Evolutionary conservation across 2,329 filamentous ascomycete genomes (phyloP).

Genomic region (Graphilbum sp.): DNA sequence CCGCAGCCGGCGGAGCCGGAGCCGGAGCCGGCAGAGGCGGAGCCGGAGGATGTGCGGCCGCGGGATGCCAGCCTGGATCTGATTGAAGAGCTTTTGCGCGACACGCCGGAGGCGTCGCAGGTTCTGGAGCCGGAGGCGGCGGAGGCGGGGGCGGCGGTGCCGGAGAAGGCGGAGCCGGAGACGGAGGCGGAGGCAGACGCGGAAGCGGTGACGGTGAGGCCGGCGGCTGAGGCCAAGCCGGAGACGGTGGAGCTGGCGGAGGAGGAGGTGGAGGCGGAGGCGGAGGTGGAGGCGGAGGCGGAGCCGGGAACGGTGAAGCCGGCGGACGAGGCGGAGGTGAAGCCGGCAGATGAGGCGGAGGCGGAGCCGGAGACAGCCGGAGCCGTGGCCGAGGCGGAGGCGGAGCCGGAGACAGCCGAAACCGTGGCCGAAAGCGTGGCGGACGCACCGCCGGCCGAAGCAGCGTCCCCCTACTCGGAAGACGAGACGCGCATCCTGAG

Average conservation of each 20-base stretch:
- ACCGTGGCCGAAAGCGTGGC: no score
- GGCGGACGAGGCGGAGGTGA: neutral
- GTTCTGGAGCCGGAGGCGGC: slow-evolving; percentile 10
- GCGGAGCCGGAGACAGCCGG: no score
- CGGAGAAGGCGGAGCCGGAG: slow-evolving; percentile 9
- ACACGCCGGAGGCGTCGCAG: slow-evolving; percentile 36
- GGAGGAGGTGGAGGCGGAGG: neutral
- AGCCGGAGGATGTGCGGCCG: neutral
- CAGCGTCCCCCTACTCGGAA: slow-evolving; percentile 20
- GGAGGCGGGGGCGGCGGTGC: neutral
- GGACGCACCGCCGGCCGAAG: neutral
- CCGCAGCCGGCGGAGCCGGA: neutral
- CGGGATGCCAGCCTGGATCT: slow-evolving; percentile 24
- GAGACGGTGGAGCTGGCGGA: neutral
- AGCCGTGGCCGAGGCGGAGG: neutral
- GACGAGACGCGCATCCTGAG: slow-evolving; percentile 29
- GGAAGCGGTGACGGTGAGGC: neutral
- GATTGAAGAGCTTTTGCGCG: slow-evolving; percentile 41
- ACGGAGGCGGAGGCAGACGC: neutral
- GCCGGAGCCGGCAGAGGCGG: neutral
- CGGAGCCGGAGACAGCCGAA: neutral
- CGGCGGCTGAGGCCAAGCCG: neutral
- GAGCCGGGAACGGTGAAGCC: neutral
- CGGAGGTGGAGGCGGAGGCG: neutral
- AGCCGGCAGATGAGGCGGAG: no score